Conservation (phyloP, 805 yeast species). For the Cyberlindnera galapagoensis region DNA sequence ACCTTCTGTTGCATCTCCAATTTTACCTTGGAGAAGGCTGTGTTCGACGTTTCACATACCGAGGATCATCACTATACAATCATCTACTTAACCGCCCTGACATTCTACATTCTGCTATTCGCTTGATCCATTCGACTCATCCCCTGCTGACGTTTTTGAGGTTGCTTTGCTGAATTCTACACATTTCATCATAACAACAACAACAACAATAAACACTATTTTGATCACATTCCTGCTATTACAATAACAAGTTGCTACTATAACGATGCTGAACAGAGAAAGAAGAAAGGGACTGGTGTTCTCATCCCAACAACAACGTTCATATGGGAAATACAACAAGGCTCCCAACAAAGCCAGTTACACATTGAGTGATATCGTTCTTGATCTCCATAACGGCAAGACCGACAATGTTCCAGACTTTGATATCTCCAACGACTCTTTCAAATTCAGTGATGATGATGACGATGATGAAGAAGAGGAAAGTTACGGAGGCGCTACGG, state of each 20-base stretch:
- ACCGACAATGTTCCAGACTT: conserved; percentile 8
- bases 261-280: conserved; percentile 17
- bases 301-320: conserved; percentile 10
- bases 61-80: too few species aligned
- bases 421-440: conserved; percentile 22
- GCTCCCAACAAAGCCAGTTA: conserved; percentile 19
- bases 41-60: too few species aligned
- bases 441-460: conserved; percentile 21
- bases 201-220: not conserved
- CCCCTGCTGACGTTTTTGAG: too few species aligned
- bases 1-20: too few species aligned
- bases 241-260: not conserved
- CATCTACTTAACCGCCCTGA: too few species aligned
- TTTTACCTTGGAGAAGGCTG: too few species aligned
- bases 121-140: too few species aligned
- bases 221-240: not conserved
- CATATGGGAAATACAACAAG: conserved; percentile 21
- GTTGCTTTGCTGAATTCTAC: too few species aligned
- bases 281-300: conserved; percentile 23
- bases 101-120: too few species aligned
- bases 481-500: not conserved
- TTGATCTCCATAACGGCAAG: conserved; percentile 9
- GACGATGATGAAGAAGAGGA: conserved; percentile 5
- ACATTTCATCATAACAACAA: too few species aligned
- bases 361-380: conserved; percentile 19